Conservation (phyloP, 2,329 filamentous ascomycete genomes). For the Paecilomyces formosus region DNA sequence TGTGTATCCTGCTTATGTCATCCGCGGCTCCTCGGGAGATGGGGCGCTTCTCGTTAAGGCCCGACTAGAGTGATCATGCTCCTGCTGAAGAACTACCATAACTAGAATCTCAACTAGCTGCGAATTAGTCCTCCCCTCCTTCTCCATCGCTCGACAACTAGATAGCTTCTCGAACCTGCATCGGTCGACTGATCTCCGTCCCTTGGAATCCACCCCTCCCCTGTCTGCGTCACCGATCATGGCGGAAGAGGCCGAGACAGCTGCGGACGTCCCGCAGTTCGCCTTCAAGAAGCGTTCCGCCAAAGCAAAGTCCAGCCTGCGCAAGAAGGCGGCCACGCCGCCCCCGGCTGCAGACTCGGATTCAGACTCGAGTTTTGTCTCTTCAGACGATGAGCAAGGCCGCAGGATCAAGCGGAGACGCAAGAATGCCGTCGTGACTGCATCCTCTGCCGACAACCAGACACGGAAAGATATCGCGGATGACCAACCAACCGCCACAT, state of each 20-base stretch:
- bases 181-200: neutral
- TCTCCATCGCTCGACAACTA: neutral
- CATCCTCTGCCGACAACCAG: conserved; percentile 44
- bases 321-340: conserved; percentile 74
- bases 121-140: too few relatives aligned
- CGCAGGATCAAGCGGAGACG: conserved; percentile 71
- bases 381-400: conserved; percentile 70
- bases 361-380: conserved; percentile 54
- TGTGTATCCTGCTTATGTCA: neutral
- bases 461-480: conserved; percentile 35
- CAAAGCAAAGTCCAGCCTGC: conserved; percentile 68
- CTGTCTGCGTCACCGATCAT: conserved; percentile 9
- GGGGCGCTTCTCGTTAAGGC: neutral
- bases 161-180: conserved; percentile 3
- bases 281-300: conserved; percentile 77
- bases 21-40: neutral
- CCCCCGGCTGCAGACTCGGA: conserved; percentile 54
- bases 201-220: neutral
- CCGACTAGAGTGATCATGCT: too few relatives aligned
- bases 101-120: too few relatives aligned
- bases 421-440: conserved; percentile 60
- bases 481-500: conserved; percentile 55
- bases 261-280: conserved; percentile 23
- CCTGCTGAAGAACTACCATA: too few relatives aligned
- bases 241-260: conserved; percentile 19